Percentiles rank a stretch among this genome's conserved stretches.
Evolutionary conservation across 2,329 filamentous ascomycete genomes (phyloP).

Genomic region (Pseudocercospora eumusae): DNA sequence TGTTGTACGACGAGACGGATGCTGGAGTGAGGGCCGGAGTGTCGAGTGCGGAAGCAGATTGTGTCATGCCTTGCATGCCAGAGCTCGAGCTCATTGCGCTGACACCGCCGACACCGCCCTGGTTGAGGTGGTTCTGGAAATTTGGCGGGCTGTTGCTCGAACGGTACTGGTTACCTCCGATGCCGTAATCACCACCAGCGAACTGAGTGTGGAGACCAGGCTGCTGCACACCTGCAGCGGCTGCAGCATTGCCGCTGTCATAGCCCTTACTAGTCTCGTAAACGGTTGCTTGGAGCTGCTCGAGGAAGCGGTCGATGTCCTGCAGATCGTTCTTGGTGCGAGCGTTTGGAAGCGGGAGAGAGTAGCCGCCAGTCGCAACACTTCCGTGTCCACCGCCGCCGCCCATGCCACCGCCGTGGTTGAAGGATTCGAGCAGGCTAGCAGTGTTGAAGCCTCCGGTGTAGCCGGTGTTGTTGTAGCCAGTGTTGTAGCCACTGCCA

Average conservation of each 20-base stretch:
- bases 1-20: conserved; percentile 71
- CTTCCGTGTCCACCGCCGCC: conserved; percentile 54
- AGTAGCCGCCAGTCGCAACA: conserved; percentile 75
- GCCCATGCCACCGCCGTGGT: conserved; percentile 35
- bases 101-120: conserved; percentile 39
- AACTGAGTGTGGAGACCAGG: conserved; percentile 65
- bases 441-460: conserved; percentile 36
- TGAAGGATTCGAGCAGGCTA: conserved; percentile 42
- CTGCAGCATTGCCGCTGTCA: conserved; percentile 77
- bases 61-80: conserved; percentile 40
- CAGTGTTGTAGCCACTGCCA: conserved; percentile 43
- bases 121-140: conserved; percentile 34
- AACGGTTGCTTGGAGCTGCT: conserved; percentile 93
- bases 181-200: conserved; percentile 45
- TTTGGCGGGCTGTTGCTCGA: conserved; percentile 60
- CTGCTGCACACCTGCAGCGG: conserved; percentile 74
- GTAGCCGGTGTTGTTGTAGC: conserved; percentile 38
- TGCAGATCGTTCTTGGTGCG: conserved; percentile 91
- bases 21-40: conserved; percentile 77
- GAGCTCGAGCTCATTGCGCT: conserved; percentile 44
- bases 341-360: conserved; percentile 83
- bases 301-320: conserved; percentile 91
- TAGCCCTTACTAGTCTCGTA: conserved; percentile 82
- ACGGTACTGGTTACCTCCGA: conserved; percentile 55
- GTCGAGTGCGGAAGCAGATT: conserved; percentile 54